A percentile compares a stretch with the other conserved stretches of the same genome.
phyloP scores from a whole-genome alignment of 1,284 basidiomycete species.

The Microstroma glucosiphilum region DNA sequence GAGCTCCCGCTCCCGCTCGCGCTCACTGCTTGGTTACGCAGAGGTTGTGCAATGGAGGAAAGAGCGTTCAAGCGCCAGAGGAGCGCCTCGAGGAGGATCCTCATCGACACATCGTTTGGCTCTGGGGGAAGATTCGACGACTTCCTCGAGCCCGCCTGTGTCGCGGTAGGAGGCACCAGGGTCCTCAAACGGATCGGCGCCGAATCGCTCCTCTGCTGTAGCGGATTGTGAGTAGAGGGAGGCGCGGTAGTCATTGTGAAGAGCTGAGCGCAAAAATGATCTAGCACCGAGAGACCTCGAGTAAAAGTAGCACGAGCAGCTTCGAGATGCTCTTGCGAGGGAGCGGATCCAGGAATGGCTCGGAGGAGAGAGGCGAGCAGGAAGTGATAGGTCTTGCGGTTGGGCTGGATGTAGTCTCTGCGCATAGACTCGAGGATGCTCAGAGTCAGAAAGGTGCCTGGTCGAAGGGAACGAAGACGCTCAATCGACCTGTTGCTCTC shows the following conservation, averaged over 20 bases:
- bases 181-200: background rate
- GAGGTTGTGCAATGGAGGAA: background rate
- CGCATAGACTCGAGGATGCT: background rate
- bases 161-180: background rate
- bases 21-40: background rate
- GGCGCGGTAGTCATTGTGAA: background rate
- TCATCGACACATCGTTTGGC: background rate
- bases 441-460: background rate
- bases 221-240: background rate
- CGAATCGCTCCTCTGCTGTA: background rate
- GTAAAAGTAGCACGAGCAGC: background rate
- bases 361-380: background rate
- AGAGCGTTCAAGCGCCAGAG: background rate
- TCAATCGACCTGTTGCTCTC: background rate
- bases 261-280: background rate
- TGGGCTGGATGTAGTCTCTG: background rate
- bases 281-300: background rate
- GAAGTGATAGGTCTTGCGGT: constrained; percentile 2
- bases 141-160: background rate
- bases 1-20: background rate
- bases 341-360: background rate
- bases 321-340: background rate
- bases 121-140: background rate
- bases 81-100: background rate
- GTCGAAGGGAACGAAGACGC: background rate